phyloP scores from a whole-genome alignment of 148 eudicot genomes.

The Amaranthus cruentus region DNA sequence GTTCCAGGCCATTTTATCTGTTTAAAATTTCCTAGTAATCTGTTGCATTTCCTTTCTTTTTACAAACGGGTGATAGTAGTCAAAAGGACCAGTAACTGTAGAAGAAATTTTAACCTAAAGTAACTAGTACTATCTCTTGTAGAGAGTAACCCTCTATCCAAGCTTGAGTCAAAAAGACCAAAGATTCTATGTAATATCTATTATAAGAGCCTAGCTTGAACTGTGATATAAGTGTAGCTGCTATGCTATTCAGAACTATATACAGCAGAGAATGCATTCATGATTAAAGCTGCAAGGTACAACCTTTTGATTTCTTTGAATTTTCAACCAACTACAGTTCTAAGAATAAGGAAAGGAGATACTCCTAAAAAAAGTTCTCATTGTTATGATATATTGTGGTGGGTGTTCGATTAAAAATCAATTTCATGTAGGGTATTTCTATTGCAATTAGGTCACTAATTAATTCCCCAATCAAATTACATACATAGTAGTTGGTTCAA shows the following conservation, averaged over 20 bases:
- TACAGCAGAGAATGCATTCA: slow-evolving; percentile 14
- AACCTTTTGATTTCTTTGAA: slow-evolving; percentile 5
- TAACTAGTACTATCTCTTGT: neutral
- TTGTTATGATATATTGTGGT: too few species aligned
- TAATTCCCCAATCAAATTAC: too few species aligned
- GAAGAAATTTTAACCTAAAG: neutral
- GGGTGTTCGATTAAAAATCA: too few species aligned
- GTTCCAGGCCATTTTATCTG: too few species aligned
- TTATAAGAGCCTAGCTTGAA: slow-evolving; percentile 15
- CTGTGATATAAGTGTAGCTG: slow-evolving; percentile 23
- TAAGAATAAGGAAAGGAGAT: neutral
- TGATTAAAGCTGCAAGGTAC: slow-evolving; percentile 37
- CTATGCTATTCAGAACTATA: slow-evolving; percentile 11
- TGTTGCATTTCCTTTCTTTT: neutral
- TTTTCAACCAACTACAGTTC: slow-evolving; percentile 5
- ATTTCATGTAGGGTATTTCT: too few species aligned
- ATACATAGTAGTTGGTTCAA: too few species aligned
- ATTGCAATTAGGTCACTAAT: too few species aligned
- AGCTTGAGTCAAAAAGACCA: neutral
- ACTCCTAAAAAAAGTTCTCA: too few species aligned
- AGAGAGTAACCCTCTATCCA: neutral
- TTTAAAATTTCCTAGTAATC: too few species aligned
- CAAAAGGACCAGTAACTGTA: neutral
- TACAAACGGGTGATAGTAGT: neutral
- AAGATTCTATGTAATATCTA: neutral